Percentiles rank a stretch among this genome's conserved stretches.
phyloP scores from a whole-genome alignment of 768 basidiomycete genomes.

The Pisolithus sp. region DNA sequence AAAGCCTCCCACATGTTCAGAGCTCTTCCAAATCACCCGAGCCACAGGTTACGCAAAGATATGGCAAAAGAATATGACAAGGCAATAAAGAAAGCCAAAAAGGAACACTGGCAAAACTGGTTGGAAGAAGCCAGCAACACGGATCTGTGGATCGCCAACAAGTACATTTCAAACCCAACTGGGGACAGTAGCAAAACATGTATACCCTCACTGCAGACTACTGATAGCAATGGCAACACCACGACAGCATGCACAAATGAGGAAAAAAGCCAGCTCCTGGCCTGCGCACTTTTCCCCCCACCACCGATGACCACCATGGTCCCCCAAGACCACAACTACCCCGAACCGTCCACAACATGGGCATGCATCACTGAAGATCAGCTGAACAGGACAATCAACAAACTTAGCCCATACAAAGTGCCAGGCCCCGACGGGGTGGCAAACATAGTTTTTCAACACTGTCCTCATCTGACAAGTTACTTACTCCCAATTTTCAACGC shows the following conservation, averaged over 20 bases:
- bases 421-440: conserved; percentile 23
- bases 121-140: conserved; percentile 12
- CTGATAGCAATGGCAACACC: neutral
- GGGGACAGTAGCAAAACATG: neutral
- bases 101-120: conserved; percentile 16
- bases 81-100: conserved; percentile 14
- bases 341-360: neutral
- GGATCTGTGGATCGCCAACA: conserved; percentile 21
- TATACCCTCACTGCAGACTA: neutral
- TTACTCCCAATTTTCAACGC: too few species aligned
- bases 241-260: conserved; percentile 7
- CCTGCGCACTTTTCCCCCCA: conserved; percentile 19
- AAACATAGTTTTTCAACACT: conserved; percentile 18
- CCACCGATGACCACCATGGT: neutral
- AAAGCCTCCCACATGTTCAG: conserved; percentile 2
- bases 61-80: conserved; percentile 13
- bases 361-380: conserved; percentile 4
- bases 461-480: conserved; percentile 4
- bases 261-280: conserved; percentile 14
- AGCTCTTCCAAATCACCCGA: conserved; percentile 15
- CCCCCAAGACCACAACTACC: conserved; percentile 2
- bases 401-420: conserved; percentile 14
- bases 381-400: conserved; percentile 1
- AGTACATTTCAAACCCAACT: conserved; percentile 11
- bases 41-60: conserved; percentile 11